Conservation (phyloP, 2,329 filamentous ascomycete genomes). For the Claviceps africana region DNA sequence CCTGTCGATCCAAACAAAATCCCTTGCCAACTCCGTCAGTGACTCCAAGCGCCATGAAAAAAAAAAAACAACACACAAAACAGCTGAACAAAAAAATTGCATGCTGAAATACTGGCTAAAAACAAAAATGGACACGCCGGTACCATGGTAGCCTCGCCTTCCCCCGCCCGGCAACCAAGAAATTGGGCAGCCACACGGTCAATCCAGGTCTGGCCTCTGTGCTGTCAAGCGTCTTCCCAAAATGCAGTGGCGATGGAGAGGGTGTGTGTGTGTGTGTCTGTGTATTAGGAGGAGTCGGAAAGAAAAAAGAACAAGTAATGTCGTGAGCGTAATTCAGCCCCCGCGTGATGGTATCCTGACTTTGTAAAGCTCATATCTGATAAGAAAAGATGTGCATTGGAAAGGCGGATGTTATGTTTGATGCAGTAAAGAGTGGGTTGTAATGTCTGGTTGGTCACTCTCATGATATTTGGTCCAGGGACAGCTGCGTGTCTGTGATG, state of each 20-base stretch:
- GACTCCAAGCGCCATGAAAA: conserved; percentile 29
- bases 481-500: conserved; percentile 34
- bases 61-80: conserved; percentile 13
- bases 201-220: background rate
- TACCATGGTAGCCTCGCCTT: conserved; percentile 1
- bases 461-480: conserved; percentile 34
- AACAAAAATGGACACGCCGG: conserved; percentile 18
- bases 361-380: conserved; percentile 13
- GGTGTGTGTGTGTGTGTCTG: too few relatives aligned
- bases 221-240: background rate
- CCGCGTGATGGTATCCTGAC: conserved; percentile 9
- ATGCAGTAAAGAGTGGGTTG: background rate
- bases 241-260: background rate
- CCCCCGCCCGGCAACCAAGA: background rate
- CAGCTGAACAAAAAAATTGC: conserved; percentile 15
- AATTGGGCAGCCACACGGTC: background rate
- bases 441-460: conserved; percentile 3
- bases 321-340: conserved; percentile 18
- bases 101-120: conserved; percentile 21
- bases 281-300: conserved; percentile 23
- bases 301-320: conserved; percentile 7
- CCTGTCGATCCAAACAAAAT: conserved; percentile 18
- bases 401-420: conserved; percentile 2
- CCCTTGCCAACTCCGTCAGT: conserved; percentile 20
- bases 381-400: conserved; percentile 4